Evolutionary conservation across 306 rosid species (phyloP).

Genomic region (Vigna mungo): DNA sequence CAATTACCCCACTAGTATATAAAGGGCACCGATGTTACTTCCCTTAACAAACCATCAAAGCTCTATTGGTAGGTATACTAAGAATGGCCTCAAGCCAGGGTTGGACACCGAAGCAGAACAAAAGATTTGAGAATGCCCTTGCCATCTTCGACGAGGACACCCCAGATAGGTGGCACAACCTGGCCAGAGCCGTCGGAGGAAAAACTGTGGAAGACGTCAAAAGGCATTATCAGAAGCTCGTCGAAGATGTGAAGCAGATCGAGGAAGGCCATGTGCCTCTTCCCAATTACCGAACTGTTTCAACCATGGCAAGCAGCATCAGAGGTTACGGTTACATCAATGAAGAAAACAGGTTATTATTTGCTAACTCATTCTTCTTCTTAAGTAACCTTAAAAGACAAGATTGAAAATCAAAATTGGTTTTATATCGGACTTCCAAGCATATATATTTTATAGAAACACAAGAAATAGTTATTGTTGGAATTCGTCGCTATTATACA

Average conservation of each 20-base stretch:
- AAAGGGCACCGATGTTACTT: constrained; percentile 46
- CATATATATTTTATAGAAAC: too few species aligned
- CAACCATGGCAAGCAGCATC: constrained; percentile 22
- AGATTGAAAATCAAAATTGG: too few species aligned
- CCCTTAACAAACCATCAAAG: constrained; percentile 16
- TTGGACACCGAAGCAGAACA: constrained; percentile 81
- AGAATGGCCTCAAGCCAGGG: constrained; percentile 57
- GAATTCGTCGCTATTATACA: too few species aligned
- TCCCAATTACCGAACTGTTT: constrained; percentile 60
- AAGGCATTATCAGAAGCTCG: constrained; percentile 69
- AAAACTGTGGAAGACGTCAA: constrained; percentile 79
- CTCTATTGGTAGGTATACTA: not conserved
- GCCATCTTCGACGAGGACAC: constrained; percentile 66
- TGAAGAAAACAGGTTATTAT: constrained; percentile 57
- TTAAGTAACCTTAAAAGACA: too few species aligned
- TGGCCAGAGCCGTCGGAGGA: constrained; percentile 79
- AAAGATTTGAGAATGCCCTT: constrained; percentile 77
- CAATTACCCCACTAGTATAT: constrained; percentile 46
- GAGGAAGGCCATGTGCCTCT: constrained; percentile 73
- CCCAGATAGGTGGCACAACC: constrained; percentile 73
- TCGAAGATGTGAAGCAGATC: constrained; percentile 69
- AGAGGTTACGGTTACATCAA: constrained; percentile 51
- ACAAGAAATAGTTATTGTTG: not conserved
- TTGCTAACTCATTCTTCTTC: not conserved
- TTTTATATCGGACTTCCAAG: too few species aligned